phyloP scores from a whole-genome alignment of 2,329 filamentous ascomycete genomes.

The Cladophialophora chaetospira region DNA sequence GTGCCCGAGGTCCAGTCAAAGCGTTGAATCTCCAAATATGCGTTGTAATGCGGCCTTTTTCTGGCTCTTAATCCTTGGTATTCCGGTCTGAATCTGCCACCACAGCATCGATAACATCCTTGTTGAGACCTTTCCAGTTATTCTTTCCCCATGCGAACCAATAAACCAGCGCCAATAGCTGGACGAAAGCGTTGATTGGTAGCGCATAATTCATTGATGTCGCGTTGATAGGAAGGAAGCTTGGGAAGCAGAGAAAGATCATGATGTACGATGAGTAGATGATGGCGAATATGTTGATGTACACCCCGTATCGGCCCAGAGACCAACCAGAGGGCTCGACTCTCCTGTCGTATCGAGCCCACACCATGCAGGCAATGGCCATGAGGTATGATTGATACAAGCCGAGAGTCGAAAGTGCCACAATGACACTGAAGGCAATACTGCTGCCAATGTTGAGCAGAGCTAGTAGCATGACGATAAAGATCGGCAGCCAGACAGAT shows the following conservation, averaged over 20 bases:
- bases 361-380: constrained; percentile 25
- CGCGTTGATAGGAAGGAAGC: constrained; percentile 38
- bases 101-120: constrained; percentile 24
- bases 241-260: constrained; percentile 40
- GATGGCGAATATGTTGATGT: constrained; percentile 41
- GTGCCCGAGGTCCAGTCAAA: not conserved
- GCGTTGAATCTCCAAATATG: not conserved
- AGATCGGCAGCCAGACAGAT: constrained; percentile 41
- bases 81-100: constrained; percentile 21
- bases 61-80: constrained; percentile 20
- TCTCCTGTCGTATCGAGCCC: constrained; percentile 31
- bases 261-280: constrained; percentile 37
- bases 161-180: constrained; percentile 25
- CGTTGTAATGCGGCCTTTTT: not conserved
- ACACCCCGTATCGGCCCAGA: constrained; percentile 34
- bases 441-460: constrained; percentile 44
- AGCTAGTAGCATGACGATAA: constrained; percentile 40
- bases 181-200: constrained; percentile 37
- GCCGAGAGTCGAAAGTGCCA: constrained; percentile 41
- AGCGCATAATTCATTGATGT: constrained; percentile 43
- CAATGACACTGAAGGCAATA: constrained; percentile 44
- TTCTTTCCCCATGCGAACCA: constrained; percentile 30
- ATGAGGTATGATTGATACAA: constrained; percentile 42
- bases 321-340: constrained; percentile 19
- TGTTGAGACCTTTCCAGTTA: constrained; percentile 27